Conservation (phyloP, 1,284 basidiomycete species). For the Apiotrichum siamense region DNA sequence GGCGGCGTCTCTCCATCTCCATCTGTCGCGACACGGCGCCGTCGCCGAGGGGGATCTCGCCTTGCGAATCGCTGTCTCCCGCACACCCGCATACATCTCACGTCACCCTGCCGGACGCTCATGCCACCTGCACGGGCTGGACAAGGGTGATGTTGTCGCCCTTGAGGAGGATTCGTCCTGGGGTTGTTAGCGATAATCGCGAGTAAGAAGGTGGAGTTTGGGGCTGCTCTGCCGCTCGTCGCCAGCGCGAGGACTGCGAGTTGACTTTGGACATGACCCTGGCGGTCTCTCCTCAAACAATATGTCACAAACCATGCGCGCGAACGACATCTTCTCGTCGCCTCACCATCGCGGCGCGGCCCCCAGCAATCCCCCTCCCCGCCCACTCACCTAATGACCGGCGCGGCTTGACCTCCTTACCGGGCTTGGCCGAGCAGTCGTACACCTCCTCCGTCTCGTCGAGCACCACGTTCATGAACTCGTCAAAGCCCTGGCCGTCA, state of each 20-base stretch:
- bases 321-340: too few relatives aligned
- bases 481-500: conserved; percentile 81
- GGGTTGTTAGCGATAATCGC: not conserved
- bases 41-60: too few relatives aligned
- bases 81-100: not conserved
- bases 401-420: conserved; percentile 62
- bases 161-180: conserved; percentile 87
- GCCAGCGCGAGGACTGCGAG: too few relatives aligned
- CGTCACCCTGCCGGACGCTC: not conserved
- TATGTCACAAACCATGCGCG: not conserved
- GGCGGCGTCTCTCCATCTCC: too few relatives aligned
- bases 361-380: not conserved
- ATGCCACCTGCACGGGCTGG: conserved; percentile 52
- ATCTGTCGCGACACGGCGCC: too few relatives aligned
- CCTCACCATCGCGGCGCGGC: too few relatives aligned
- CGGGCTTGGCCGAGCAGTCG: conserved; percentile 76
- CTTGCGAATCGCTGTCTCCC: too few relatives aligned
- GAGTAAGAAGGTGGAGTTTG: too few relatives aligned
- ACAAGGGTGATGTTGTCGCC: conserved; percentile 96
- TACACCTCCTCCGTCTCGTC: conserved; percentile 92
- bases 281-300: too few relatives aligned
- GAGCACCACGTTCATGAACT: conserved; percentile 99
- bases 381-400: conserved; percentile 36
- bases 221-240: too few relatives aligned
- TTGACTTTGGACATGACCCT: too few relatives aligned